These are phyloP conservation scores for Diaporthe citrichinensis DNA, from an alignment of 2,329 filamentous ascomycete species.

Conservation along the genomic window DNA sequence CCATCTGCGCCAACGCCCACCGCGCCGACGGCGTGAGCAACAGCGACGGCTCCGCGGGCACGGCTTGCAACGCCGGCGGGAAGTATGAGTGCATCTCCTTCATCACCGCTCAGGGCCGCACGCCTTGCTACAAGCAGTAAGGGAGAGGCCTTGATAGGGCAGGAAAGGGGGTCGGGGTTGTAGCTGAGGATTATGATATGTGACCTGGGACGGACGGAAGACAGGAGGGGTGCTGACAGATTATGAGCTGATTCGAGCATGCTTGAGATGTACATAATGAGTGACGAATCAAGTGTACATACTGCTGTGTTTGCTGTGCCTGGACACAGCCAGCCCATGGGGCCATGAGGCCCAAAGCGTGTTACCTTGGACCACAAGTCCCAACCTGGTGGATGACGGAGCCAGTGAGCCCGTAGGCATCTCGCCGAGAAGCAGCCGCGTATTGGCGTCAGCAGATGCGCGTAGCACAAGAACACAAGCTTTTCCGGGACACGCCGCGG, in stretches of 20 bases:
- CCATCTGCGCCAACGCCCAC: not conserved
- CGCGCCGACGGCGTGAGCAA: conserved; percentile 10
- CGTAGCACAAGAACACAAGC: not conserved
- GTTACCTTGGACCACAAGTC: not conserved
- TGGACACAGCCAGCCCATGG: not conserved
- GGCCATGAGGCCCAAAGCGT: not conserved
- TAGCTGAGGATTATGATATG: not conserved
- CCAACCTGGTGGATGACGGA: not conserved
- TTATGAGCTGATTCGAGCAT: not conserved
- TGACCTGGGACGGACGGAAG: too few species aligned
- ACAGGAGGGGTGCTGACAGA: not conserved
- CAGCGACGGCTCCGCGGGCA: not conserved
- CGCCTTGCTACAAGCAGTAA: conserved; percentile 25
- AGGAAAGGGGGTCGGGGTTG: not conserved
- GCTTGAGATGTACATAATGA: conserved; percentile 24
- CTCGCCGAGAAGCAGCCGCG: not conserved
- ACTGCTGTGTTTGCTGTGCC: not conserved
- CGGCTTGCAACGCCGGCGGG: conserved; percentile 6
- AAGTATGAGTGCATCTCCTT: not conserved
- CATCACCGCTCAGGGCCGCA: conserved; percentile 12
- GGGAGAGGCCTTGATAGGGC: not conserved
- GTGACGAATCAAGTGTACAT: not conserved
- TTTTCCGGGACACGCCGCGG: not conserved
- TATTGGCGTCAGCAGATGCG: not conserved
- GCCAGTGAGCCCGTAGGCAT: not conserved